Evolutionary conservation across 768 basidiomycete species (phyloP), one percentile per base, ranked within the genome.

Genomic region (Mrakia gelida): DNA sequence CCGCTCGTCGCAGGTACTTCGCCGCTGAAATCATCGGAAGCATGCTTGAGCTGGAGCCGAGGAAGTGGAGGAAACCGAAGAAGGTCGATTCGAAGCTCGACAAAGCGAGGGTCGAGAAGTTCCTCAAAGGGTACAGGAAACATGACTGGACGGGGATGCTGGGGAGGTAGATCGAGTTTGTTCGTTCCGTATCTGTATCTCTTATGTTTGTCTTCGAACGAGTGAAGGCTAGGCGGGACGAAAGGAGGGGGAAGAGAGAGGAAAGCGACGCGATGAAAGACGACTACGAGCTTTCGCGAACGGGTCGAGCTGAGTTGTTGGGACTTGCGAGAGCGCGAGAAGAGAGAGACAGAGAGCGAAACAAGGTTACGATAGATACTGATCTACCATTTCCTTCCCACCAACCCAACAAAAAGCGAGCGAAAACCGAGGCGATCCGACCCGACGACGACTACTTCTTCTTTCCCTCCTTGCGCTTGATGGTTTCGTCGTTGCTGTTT

Each of bases 1-100:
- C 43, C 21, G 21, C 7, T 30, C 34, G 32, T 28, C 26, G 11
- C 80, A 96, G 95, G 79, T 97, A 93, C 83, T 99, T 99, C 83
- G 95, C 94, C 0, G 91, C 89, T 26, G 96, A 99, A 84, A 96
- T 98, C 81, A 91, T 98, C 80, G 96, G 96, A 11, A 94, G 93
- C 81, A 83, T 97, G 76, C 86, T 99, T 71, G 94, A 94, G 18
- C 82, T 97, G 56, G 94, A 96, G 82, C 90, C 95, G 2, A 86
- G 93, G 75, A 87, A 87, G 80, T 99, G 96, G 96, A 86, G 92
- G 74, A 88, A 90, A 80, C 95, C 96, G 3, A 88, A 88, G 81
- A 87, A 88, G 80, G 85, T 94, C 67, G 94, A 96, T 81, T 88
- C 88, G 56, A 85, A 88, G 70, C 87, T 88, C 79, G 91, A 94